Base-by-base conservation (phyloP, 192 early-diverging fungal species). In the Entomortierella beljakovae region DNA sequence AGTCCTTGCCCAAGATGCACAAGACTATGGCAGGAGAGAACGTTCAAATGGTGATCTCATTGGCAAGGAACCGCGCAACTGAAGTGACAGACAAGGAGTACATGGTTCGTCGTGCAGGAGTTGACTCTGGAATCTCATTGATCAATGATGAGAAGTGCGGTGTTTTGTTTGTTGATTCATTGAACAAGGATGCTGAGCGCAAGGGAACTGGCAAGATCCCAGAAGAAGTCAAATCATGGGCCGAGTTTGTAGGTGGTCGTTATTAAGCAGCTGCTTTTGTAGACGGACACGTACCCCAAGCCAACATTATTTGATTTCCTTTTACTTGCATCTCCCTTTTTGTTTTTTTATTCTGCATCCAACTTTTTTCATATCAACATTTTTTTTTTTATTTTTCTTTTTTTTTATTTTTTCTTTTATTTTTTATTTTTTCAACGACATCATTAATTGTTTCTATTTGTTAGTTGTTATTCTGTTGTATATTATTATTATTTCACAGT, bases 111-210 rank as follows among this genome's bases (percentile, higher is more conserved):
- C 88, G 98, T 75, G 94, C 96, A 80, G 98, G 97, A 48, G 95
- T 99, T 2, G 98, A 99, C 79, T 95, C 97, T 81, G 95, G 93
- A 25, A 93, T 99, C 63, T 96, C 98, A 16, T 82, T 99, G 26
- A 91, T 99, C 67, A 99, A 96, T 60, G 96, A 99, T 76, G 87
- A 93, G 83, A 91, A 97, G 70, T 96, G 95, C 79, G 97, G 96
- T 42, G 91, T 91, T 67, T 80, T 99, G 81, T 97, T 99, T 60
- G 92, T 96, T 31, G 94, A 99, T 76, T 89, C 97, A 2, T 68
- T 95, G 8, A 83, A 82, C 48, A 88, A 87, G 48, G 83, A 86
- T 52, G 67, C 52, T 15, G 75, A 84, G 65, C 51, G 68, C 70
- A 29, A 79, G 56, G 70, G 81, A 25, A 71, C 80, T 9, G 54